Conservation (phyloP, 2,329 filamentous ascomycete genomes). For the Penicillium sp. region DNA sequence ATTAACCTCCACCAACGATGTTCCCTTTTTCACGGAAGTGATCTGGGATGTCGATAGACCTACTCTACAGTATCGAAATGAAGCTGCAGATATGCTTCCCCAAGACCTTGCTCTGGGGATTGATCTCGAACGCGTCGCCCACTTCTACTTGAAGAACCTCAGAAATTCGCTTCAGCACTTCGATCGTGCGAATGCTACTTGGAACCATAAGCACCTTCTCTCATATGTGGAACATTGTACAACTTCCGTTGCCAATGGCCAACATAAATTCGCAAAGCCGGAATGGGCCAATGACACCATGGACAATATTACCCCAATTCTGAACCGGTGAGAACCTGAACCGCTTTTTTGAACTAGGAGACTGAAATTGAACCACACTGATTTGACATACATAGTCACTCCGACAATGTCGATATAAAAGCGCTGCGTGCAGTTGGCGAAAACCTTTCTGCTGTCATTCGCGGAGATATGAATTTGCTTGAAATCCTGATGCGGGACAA, state of each 20-base stretch:
- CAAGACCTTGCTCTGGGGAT: neutral
- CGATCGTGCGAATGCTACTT: neutral
- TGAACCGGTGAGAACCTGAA: conserved; percentile 6
- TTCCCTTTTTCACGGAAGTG: conserved; percentile 21
- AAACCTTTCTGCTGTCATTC: conserved; percentile 35
- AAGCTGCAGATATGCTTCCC: neutral
- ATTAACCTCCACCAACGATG: conserved; percentile 13
- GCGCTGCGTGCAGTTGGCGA: conserved; percentile 27
- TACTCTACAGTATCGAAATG: neutral
- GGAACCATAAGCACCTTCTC: conserved; percentile 15
- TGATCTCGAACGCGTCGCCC: conserved; percentile 18
- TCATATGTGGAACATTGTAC: conserved; percentile 13
- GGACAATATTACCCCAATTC: conserved; percentile 5
- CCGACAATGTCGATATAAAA: conserved; percentile 11
- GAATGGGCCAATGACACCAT: conserved; percentile 16
- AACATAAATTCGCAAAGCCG: conserved; percentile 9
- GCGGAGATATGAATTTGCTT: conserved; percentile 36
- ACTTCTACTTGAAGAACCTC: conserved; percentile 19
- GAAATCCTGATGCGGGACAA: conserved; percentile 39
- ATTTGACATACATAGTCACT: conserved; percentile 4
- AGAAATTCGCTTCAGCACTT: neutral
- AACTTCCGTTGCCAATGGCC: conserved; percentile 6
- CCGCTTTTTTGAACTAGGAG: no score
- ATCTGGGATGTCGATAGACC: conserved; percentile 18
- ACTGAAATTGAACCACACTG: neutral